Evolutionary conservation across 1,284 basidiomycete species (phyloP).

Genomic region (Boletellus sp.): DNA sequence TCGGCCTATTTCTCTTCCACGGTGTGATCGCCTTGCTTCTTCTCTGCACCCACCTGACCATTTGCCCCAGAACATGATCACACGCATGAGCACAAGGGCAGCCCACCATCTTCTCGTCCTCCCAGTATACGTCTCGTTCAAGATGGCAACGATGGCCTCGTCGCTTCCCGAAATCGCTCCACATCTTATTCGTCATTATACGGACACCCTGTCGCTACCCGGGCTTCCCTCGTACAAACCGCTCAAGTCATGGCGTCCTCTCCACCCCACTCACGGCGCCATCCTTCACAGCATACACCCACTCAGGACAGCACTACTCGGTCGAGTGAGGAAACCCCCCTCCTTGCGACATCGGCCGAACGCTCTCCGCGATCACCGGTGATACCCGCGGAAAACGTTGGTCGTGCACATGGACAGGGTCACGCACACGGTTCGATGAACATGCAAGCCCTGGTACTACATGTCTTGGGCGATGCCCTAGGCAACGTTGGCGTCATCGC

Average conservation of each 20-base stretch:
- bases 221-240: constrained; percentile 84
- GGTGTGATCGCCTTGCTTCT: constrained; percentile 47
- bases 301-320: constrained; percentile 18
- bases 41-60: constrained; percentile 4
- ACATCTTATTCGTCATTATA: constrained; percentile 66
- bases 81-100: constrained; percentile 46
- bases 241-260: constrained; percentile 74
- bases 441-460: constrained; percentile 92
- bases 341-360: constrained; percentile 30
- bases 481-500: constrained; percentile 98
- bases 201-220: constrained; percentile 85
- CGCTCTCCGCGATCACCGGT: constrained; percentile 10
- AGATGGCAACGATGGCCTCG: constrained; percentile 20
- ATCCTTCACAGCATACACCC: constrained; percentile 16
- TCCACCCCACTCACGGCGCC: constrained; percentile 6
- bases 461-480: constrained; percentile 95
- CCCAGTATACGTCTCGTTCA: constrained; percentile 20
- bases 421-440: constrained; percentile 89
- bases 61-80: constrained; percentile 64
- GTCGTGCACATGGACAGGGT: constrained; percentile 36
- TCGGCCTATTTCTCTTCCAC: constrained; percentile 94
- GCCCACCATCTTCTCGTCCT: constrained; percentile 29
- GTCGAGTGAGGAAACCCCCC: constrained; percentile 39
- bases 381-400: constrained; percentile 18
- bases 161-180: constrained; percentile 39